Evolutionary conservation across 352 stramenopile species (phyloP), one percentile per base, ranked within the genome.

Genomic region (Phytopythium ostracodes): DNA sequence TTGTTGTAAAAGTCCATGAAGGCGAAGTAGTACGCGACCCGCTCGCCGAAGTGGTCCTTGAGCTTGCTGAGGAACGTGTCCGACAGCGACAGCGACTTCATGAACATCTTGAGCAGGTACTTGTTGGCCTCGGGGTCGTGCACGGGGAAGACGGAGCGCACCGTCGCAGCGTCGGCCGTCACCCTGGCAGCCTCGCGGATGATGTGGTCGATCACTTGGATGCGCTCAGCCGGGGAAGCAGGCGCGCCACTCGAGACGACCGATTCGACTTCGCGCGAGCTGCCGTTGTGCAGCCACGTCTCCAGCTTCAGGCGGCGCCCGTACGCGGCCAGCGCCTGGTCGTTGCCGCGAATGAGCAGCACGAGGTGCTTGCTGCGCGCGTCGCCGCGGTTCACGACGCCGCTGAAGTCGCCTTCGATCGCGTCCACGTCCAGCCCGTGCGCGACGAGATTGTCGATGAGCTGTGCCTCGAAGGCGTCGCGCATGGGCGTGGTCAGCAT

Each of bases 1-100:
- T 91, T 94, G 69, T 92, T 94, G 81, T 94, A 94, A 51, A 86
- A 91, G 71, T 92, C 81, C 64, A 89, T 88, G 62, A 92, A 94
- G 12, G 82, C 81, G 44, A 94, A 94, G 59, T 94, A 94, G 64
- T 89, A 94, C 22, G 83, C 83, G 20, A 94, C 83, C 58, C 91
- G 92, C 64, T 92, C 85, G 35, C 85, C 85, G 70, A 94, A 94
- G 56, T 94, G 81, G 53, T 76, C 80, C 63, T 76, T 86, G 54
- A 92, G 70, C 55, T 89, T 83, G 25, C 54, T 57, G 11, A 89
- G 60, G 44, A 91, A 92, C 38, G 63, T 70, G 36, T 81, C 66
- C 20, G 83, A 87, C 10, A 91, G 55, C 55, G 77, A 77, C 64
- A 91, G 79, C 4, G 92, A 70, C 64, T 88, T 89, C 56, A 92